Base-by-base conservation (phyloP, 139 green algal species). In the Astrephomene gubernaculifera region DNA sequence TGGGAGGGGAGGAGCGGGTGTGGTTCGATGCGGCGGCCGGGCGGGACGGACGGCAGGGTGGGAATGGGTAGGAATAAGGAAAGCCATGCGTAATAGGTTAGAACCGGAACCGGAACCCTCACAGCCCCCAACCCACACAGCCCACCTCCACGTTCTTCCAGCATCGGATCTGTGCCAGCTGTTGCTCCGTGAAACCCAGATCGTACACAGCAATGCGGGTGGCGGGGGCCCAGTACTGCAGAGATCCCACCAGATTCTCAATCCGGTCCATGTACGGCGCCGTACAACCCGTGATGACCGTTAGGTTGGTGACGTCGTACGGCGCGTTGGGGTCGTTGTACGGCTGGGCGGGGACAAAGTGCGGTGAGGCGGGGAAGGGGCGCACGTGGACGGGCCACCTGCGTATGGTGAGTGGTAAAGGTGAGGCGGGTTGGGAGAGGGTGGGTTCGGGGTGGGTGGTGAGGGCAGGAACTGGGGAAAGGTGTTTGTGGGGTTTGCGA, bases 191-290 rank as follows among this genome's bases (percentile, higher is more conserved):
- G 72, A 81, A 81, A 38, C 72, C 72, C 14, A 81, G 52, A 52
- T 81, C 72, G 52, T 69, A 81, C 72, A 81, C 72, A 8, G 31
- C 52, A 14, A 81, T 35, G 1, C n/a, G 52, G 3, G 52, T 69
- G 49, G 17, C 2, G 1, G 72, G 72, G 2, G 49, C 72, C 72
- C 72, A 81, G 44, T 64, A 43, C 71, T 80, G 71, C 82, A 91
- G 24, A 0, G 35, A 80, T 1, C 75, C 82, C 22, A 91, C 71
- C 71, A 91, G 85, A 52, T 91, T 91, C 49, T 52, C 38, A 39
- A 89, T 31, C 12, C 87, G 61, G 82, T 91, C 88, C 29, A 91
- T 80, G 79, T 89, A 91, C n/a, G 71, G 45, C 9, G 71, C 31
- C 0, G 64, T 83, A 27, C 79, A 83, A 29, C 83, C 88, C 5